Evolutionary conservation across 345 rosid genomes (phyloP).

Genomic region (Heritiera littoralis): DNA sequence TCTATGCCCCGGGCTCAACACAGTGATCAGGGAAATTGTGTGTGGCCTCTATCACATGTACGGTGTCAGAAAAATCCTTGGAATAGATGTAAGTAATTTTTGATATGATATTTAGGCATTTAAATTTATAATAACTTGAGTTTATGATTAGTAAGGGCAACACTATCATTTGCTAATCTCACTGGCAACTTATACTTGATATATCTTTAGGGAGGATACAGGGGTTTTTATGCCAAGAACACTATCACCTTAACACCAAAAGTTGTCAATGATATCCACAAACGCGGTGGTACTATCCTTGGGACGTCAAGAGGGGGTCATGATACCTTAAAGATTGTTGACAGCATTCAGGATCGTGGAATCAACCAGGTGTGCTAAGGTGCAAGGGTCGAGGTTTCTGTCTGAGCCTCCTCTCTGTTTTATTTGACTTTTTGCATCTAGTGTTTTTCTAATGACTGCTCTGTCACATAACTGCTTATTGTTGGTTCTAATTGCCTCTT

Average conservation of each 20-base stretch:
- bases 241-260: slow-evolving; percentile 64
- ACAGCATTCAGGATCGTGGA: slow-evolving; percentile 89
- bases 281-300: slow-evolving; percentile 86
- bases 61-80: slow-evolving; percentile 70
- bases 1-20: slow-evolving; percentile 92
- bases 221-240: slow-evolving; percentile 82
- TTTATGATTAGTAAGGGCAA: not conserved
- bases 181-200: not conserved
- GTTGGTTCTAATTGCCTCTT: slow-evolving; percentile 13
- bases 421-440: slow-evolving; percentile 3
- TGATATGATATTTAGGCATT: not conserved
- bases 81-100: slow-evolving; percentile 68
- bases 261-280: slow-evolving; percentile 80
- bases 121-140: not conserved
- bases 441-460: not conserved
- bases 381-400: not conserved
- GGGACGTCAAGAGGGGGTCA: slow-evolving; percentile 91
- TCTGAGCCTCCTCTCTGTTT: not conserved
- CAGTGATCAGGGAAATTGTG: slow-evolving; percentile 92
- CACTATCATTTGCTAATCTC: not conserved
- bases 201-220: slow-evolving; percentile 76
- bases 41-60: slow-evolving; percentile 77
- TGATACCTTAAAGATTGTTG: slow-evolving; percentile 75
- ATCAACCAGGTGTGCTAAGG: slow-evolving; percentile 69
- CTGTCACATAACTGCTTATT: slow-evolving; percentile 4